Conservation (phyloP, 345 rosid genomes). For the Aegle marmelos region DNA sequence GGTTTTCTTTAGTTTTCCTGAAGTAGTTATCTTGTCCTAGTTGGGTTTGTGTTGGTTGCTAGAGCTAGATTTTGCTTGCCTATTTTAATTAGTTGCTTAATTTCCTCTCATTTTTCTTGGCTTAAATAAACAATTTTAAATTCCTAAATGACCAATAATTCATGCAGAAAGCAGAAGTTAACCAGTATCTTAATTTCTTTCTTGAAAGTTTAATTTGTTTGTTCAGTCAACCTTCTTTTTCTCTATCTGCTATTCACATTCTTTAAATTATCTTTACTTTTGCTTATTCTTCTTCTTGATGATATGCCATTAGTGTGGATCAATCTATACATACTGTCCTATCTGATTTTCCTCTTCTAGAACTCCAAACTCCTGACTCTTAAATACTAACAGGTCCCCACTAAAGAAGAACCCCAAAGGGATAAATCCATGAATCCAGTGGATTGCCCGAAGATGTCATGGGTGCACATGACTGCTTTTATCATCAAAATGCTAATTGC, state of each 20-base stretch:
- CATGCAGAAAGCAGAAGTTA: not conserved
- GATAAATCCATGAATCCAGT: not conserved
- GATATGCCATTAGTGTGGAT: not conserved
- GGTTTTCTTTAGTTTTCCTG: too few species aligned
- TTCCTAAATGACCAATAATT: too few species aligned
- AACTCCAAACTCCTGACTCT: not conserved
- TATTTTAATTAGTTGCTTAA: too few species aligned
- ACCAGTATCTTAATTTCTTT: not conserved
- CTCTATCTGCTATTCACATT: not conserved
- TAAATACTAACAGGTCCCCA: not conserved
- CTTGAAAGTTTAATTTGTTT: not conserved
- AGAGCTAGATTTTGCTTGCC: too few species aligned
- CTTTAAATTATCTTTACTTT: slow-evolving; percentile 30
- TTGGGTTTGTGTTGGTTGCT: too few species aligned
- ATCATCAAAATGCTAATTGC: not conserved
- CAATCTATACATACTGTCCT: not conserved
- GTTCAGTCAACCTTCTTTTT: not conserved
- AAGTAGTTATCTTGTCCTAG: too few species aligned
- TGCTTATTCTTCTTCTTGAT: not conserved
- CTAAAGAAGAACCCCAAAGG: not conserved
- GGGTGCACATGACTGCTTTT: not conserved
- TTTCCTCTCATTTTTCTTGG: too few species aligned
- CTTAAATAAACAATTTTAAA: too few species aligned
- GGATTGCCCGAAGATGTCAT: not conserved
- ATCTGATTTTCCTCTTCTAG: not conserved